Base-by-base conservation (phyloP, 2,329 filamentous ascomycete species). In the Clarireedia monteithiana region DNA sequence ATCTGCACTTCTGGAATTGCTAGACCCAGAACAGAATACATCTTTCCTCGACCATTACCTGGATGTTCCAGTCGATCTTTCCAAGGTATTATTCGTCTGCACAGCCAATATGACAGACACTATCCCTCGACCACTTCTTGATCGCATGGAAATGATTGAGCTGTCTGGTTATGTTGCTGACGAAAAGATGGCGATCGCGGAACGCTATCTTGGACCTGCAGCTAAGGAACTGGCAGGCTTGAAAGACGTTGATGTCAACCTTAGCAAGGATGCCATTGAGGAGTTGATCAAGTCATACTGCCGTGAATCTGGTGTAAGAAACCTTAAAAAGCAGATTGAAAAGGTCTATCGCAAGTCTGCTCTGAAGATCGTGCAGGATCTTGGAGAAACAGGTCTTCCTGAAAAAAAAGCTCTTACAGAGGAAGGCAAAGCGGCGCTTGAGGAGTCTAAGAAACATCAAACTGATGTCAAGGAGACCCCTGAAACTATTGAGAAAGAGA, bases 81-180 rank as follows among this genome's bases (percentile, higher is more conserved):
- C 91, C 50, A 97, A 97, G 75, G 94, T 99, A 2, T 80, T 99
- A 23, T 99, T 99, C 69, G 94, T 99, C 44, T 99, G 94, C 78
- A 99, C 94, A 14, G 94, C 94, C 58, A 99, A 99, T 72, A 95
- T 97, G 86, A 96, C 91, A 0, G 94, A 99, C 67, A 99, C 94
- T 0, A 99, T 99, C 59, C 94, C 94, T 15, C 83, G 91, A 44
- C 95, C 94, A 3, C 79, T 99, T 0, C 80, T 97, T 15, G 94
- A 99, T 69, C 86, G 94, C 64, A 99, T 99, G 94, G 94, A 99
- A 71, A 84, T 97, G 66, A 99, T 99, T 63, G 85, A 95, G 60
- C 80, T 99, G 2, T 97, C 92, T 38, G 94, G 94, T 10, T 99
- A 99, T 68, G 92, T 99, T 50, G 85, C 92, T 0, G 92, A 99